phyloP scores from a whole-genome alignment of 441 rosid species.

The Melianthus villosus region DNA sequence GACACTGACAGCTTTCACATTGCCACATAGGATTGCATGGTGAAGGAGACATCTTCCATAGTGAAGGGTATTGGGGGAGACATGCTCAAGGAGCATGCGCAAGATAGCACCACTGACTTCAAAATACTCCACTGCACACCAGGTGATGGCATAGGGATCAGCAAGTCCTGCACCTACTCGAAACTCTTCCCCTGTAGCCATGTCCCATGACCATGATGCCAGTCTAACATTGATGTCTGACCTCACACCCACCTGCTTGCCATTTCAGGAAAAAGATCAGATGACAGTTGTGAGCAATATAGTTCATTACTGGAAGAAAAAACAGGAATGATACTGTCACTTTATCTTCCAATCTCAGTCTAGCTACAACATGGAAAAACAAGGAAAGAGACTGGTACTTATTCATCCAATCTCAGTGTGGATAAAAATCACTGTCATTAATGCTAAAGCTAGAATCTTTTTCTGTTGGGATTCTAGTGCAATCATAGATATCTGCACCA shows the following conservation, averaged over 20 bases:
- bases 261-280: conserved; percentile 8
- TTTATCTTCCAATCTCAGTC: too few relatives aligned
- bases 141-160: conserved; percentile 69
- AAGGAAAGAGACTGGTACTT: too few relatives aligned
- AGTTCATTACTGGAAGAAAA: too few relatives aligned
- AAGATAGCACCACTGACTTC: conserved; percentile 66
- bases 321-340: too few relatives aligned
- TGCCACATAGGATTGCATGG: conserved; percentile 79
- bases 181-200: conserved; percentile 65
- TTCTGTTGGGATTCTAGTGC: conserved; percentile 4
- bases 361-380: too few relatives aligned
- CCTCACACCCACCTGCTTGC: conserved; percentile 46
- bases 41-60: conserved; percentile 78
- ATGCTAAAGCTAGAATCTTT: neutral
- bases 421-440: neutral
- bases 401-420: too few relatives aligned
- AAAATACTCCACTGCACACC: conserved; percentile 92
- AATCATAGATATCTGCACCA: neutral
- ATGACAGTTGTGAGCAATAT: conserved; percentile 2
- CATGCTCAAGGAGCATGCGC: conserved; percentile 39
- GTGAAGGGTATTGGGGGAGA: conserved; percentile 31
- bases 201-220: conserved; percentile 98
- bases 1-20: conserved; percentile 46
- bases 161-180: conserved; percentile 94
- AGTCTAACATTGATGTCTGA: conserved; percentile 45